A percentile compares a stretch with the other conserved stretches of the same genome.
Evolutionary conservation across 169 alveolate species (phyloP).

Genomic region (Fabrea salina): DNA sequence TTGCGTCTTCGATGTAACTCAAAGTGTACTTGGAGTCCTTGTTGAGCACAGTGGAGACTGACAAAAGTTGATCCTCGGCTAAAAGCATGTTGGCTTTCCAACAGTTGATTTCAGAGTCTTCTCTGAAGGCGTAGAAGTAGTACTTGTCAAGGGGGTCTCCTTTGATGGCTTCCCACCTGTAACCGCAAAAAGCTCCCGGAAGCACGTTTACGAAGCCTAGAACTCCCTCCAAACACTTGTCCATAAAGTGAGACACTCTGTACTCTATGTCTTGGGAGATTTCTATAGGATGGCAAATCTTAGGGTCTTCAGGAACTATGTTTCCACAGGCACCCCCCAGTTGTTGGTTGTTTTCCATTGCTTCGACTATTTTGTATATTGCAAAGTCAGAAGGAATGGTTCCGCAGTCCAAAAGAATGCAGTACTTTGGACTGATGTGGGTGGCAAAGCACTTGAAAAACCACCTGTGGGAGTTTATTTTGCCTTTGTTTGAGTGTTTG

Average conservation of each 20-base stretch:
- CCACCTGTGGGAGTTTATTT: conserved; percentile 49
- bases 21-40: neutral
- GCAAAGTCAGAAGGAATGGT: neutral
- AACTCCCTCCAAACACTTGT: conserved; percentile 24
- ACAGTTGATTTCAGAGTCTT: neutral
- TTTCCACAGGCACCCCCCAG: conserved; percentile 40
- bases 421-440: conserved; percentile 33
- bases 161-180: conserved; percentile 34
- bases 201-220: conserved; percentile 26
- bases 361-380: neutral
- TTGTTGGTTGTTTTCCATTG: neutral
- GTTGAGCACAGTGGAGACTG: conserved; percentile 7
- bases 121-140: conserved; percentile 28
- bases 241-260: conserved; percentile 28
- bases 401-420: conserved; percentile 24
- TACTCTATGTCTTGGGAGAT: conserved; percentile 32
- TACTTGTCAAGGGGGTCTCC: conserved; percentile 18
- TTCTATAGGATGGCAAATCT: neutral
- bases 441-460: conserved; percentile 43
- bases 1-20: neutral
- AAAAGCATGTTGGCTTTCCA: conserved; percentile 48
- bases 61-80: conserved; percentile 50
- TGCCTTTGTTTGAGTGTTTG: conserved; percentile 47
- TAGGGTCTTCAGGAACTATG: conserved; percentile 24
- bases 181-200: conserved; percentile 41